Base-by-base conservation (phyloP, 192 early-diverging fungal genomes). In the Umbelopsis ramanniana region DNA sequence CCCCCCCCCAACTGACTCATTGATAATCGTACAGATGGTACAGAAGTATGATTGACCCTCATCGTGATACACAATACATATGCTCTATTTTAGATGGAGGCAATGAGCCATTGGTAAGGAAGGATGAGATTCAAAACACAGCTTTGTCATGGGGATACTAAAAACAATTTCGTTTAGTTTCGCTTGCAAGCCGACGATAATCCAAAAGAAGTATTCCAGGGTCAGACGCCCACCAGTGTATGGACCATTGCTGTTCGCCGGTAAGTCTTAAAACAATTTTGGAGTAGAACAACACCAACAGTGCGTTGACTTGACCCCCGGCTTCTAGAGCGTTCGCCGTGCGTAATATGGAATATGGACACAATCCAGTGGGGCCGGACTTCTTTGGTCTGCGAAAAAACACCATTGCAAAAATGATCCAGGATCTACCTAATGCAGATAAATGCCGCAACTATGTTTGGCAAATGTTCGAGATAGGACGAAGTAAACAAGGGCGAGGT, bases 371-470 rank as follows among this genome's bases (percentile, higher is more conserved):
- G 0, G 95, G 96, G 8, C 95, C 95, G 3, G 96, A 97, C 71
- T 95, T 92, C 74, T 97, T 94, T 85, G 96, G 96, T 2, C 89
- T 97, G 54, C 87, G 93, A 19, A 89, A 94, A 53, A 91, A 90
- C 6, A 95, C 93, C 5, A 92, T 97, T 55, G 85, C 87, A 23
- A 93, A 90, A 76, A 89, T 95, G 87, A 93, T 97, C 40, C 96
- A 97, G 76, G 94, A 94, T 71, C 79, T 97, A 37, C 96, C 93
- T 0, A 87, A 90, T 47, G 92, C 88, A 21, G 81, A 85, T 4
- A 83, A 84, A 70, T 96, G 95, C 77, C 80, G 86, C 35, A 85
- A 88, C 48, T 97, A 96, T 72, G 78, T 88, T 37, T 82, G 80
- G 79, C 91, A 92, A 70, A 74, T 80, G 45, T 93, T 91, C 76